These are phyloP conservation scores for Royoungia palumana DNA, from an alignment of 768 basidiomycete species.

Conservation along the genomic window DNA sequence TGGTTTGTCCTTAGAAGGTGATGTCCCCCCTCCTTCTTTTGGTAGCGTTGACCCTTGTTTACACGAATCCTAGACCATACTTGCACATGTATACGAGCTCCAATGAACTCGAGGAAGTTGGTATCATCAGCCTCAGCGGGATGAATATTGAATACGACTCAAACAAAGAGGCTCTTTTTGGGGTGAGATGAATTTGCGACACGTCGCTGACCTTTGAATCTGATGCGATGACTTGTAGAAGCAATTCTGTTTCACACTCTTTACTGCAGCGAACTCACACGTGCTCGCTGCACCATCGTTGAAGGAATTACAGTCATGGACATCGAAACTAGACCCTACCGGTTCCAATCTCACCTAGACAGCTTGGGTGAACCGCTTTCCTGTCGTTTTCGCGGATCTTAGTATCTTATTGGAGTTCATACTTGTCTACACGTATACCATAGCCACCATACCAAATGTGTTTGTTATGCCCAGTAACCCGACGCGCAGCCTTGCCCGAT, in stretches of 20 bases:
- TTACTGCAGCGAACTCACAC: conserved; percentile 89
- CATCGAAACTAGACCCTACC: conserved; percentile 79
- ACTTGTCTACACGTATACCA: conserved; percentile 28
- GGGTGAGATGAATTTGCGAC: conserved; percentile 48
- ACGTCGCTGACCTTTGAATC: not conserved
- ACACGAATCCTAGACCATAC: conserved; percentile 65
- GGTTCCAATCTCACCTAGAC: conserved; percentile 49
- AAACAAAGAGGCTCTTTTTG: conserved; percentile 82
- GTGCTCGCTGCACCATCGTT: conserved; percentile 77
- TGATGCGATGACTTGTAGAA: conserved; percentile 46
- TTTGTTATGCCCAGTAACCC: conserved; percentile 6
- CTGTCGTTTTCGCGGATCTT: not conserved
- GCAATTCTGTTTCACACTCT: conserved; percentile 84
- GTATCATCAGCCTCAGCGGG: conserved; percentile 76
- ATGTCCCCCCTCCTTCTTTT: conserved; percentile 5
- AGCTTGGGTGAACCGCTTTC: not conserved
- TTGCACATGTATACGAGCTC: conserved; percentile 83
- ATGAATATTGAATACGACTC: conserved; percentile 85
- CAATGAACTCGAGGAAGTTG: conserved; percentile 79
- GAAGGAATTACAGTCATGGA: conserved; percentile 87
- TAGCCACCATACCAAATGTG: conserved; percentile 16
- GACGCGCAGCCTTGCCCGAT: not conserved
- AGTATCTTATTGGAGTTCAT: conserved; percentile 18
- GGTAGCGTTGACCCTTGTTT: not conserved
- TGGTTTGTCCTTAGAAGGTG: conserved; percentile 90